phyloP scores from a whole-genome alignment of 495 filamentous ascomycete genomes.

The Daldinia vernicosa region DNA sequence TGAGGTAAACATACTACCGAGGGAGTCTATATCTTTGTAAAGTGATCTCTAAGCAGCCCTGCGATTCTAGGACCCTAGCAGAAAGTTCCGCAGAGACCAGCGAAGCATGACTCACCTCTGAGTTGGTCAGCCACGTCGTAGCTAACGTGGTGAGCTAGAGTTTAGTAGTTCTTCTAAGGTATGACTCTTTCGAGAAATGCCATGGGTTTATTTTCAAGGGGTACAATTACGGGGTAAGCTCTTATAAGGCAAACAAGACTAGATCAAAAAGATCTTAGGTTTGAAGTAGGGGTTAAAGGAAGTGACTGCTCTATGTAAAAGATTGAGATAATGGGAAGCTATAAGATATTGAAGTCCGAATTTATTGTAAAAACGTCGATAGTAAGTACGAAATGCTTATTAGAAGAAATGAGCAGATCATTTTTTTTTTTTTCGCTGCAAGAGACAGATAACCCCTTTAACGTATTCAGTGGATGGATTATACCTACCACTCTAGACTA shows the following conservation, averaged over 20 bases:
- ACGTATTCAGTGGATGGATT: too few relatives aligned
- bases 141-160: not conserved
- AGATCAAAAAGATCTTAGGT: not conserved
- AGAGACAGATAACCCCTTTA: too few relatives aligned
- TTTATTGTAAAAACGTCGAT: too few relatives aligned
- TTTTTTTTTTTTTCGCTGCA: too few relatives aligned
- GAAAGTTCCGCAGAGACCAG: not conserved
- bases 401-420: too few relatives aligned
- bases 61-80: not conserved
- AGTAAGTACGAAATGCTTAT: too few relatives aligned
- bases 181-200: not conserved
- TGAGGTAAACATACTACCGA: not conserved
- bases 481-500: too few relatives aligned
- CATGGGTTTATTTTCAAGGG: not conserved
- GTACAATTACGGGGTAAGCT: not conserved
- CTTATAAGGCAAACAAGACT: not conserved
- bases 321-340: too few relatives aligned
- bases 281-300: not conserved
- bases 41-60: not conserved
- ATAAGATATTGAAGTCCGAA: too few relatives aligned
- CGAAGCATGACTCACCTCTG: constrained; percentile 1
- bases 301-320: too few relatives aligned
- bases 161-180: not conserved
- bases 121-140: constrained; percentile 1
- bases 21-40: not conserved